Evolutionary conservation across 2,329 filamentous ascomycete species (phyloP).

Genomic region (Pseudogymnoascus sp.): DNA sequence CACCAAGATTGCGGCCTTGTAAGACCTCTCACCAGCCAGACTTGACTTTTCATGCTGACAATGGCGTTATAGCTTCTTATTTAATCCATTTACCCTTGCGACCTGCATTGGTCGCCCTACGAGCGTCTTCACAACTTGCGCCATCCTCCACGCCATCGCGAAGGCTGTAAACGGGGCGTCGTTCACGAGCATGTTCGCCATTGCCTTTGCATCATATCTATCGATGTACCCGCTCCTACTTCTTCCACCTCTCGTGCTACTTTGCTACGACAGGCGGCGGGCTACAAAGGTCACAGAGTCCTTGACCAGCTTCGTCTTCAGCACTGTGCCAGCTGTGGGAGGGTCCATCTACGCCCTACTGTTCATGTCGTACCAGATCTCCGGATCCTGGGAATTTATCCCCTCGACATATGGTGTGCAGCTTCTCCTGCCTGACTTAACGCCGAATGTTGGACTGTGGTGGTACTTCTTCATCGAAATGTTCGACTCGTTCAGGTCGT

Average conservation of each 20-base stretch:
- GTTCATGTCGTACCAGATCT: constrained; percentile 62
- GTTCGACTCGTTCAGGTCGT: constrained; percentile 94
- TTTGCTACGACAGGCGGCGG: constrained; percentile 60
- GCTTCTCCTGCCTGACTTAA: constrained; percentile 80
- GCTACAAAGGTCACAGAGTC: constrained; percentile 28
- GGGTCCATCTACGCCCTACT: constrained; percentile 54
- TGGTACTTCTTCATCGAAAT: constrained; percentile 99
- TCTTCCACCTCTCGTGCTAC: constrained; percentile 69
- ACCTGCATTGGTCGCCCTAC: constrained; percentile 87
- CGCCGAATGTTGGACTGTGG: constrained; percentile 92
- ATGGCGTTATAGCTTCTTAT: constrained; percentile 59
- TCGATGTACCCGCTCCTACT: constrained; percentile 87
- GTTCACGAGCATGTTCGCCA: constrained; percentile 69
- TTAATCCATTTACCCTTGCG: constrained; percentile 89
- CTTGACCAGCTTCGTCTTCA: constrained; percentile 42
- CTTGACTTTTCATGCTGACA: not conserved
- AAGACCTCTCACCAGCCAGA: constrained; percentile 26
- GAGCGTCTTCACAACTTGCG: constrained; percentile 78
- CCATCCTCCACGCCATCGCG: constrained; percentile 74
- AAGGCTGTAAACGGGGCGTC: constrained; percentile 68
- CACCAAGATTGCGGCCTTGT: constrained; percentile 65
- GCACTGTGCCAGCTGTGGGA: constrained; percentile 44
- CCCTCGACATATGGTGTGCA: constrained; percentile 87
- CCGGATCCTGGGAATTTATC: constrained; percentile 81
- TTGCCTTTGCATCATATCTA: constrained; percentile 82